Conservation (phyloP, 2,329 filamentous ascomycete species). For the Ploettnerulaceae sp. region DNA sequence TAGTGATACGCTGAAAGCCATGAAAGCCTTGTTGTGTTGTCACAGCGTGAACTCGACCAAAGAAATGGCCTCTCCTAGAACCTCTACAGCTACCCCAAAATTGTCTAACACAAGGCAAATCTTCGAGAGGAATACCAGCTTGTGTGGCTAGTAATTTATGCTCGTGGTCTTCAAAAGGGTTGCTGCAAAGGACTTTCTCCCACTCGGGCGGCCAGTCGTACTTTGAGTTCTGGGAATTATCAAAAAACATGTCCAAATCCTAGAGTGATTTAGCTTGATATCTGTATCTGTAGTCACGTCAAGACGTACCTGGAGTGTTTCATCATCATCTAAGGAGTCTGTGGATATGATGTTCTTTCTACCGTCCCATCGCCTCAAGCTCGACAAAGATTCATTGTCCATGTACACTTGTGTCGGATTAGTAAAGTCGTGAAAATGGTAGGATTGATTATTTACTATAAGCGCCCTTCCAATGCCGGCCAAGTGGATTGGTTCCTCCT, state of each 20-base stretch:
- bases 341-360: slow-evolving; percentile 12
- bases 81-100: slow-evolving; percentile 37
- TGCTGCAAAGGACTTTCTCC: slow-evolving; percentile 22
- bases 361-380: slow-evolving; percentile 17
- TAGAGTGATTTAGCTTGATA: slow-evolving; percentile 8
- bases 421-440: background rate
- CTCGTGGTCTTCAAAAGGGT: slow-evolving; percentile 20
- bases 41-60: slow-evolving; percentile 46
- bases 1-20: slow-evolving; percentile 49
- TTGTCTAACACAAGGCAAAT: slow-evolving; percentile 19
- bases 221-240: slow-evolving; percentile 17
- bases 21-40: slow-evolving; percentile 44
- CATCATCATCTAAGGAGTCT: slow-evolving; percentile 20
- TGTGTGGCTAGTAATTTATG: background rate
- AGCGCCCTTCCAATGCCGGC: slow-evolving; percentile 46
- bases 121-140: background rate
- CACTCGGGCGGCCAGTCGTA: slow-evolving; percentile 25
- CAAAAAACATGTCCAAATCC: slow-evolving; percentile 30
- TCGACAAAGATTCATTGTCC: slow-evolving; percentile 18
- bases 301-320: slow-evolving; percentile 24
- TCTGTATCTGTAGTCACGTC: background rate
- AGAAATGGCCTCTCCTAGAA: slow-evolving; percentile 31
- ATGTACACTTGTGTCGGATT: slow-evolving; percentile 20
- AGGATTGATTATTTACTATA: slow-evolving; percentile 36
- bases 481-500: slow-evolving; percentile 35